Percentiles rank a stretch among this genome's conserved stretches.
phyloP scores from a whole-genome alignment of 192 early-diverging fungal species.

The Piromyces sp. region DNA sequence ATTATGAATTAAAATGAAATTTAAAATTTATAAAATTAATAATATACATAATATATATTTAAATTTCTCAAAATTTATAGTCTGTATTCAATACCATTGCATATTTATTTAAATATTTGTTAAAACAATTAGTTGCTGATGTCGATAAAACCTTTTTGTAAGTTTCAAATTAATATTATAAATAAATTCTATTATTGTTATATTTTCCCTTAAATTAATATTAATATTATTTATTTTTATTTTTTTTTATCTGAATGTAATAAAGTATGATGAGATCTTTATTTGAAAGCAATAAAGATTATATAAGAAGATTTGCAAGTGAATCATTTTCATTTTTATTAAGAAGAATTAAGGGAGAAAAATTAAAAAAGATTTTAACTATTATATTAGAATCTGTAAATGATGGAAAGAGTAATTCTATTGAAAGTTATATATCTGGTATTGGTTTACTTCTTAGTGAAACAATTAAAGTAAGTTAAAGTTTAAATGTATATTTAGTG shows the following conservation, averaged over 20 bases:
- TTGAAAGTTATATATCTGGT: conserved; percentile 46
- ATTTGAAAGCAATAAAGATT: conserved; percentile 50
- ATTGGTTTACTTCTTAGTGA: conserved; percentile 69
- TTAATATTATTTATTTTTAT: not conserved
- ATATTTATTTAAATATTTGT: conserved; percentile 79
- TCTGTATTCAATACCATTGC: conserved; percentile 73
- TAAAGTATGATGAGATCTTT: conserved; percentile 49
- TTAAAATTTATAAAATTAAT: no score
- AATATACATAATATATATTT: no score
- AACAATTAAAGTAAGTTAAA: conserved; percentile 51
- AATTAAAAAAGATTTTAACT: conserved; percentile 36
- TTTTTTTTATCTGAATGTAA: not conserved
- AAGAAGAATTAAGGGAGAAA: conserved; percentile 48
- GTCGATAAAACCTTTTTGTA: conserved; percentile 55
- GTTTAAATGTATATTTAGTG: no score
- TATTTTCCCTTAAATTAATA: no score
- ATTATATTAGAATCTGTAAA: conserved; percentile 38
- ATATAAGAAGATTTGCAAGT: conserved; percentile 73
- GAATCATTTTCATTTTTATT: conserved; percentile 83
- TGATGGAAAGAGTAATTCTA: conserved; percentile 5
- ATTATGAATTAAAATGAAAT: no score
- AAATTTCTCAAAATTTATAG: no score
- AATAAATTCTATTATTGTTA: no score
- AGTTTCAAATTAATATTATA: conserved; percentile 6
- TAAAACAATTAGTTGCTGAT: conserved; percentile 45